Evolutionary conservation across 2,329 filamentous ascomycete genomes (phyloP).

Genomic region (Penicillium glabrum): DNA sequence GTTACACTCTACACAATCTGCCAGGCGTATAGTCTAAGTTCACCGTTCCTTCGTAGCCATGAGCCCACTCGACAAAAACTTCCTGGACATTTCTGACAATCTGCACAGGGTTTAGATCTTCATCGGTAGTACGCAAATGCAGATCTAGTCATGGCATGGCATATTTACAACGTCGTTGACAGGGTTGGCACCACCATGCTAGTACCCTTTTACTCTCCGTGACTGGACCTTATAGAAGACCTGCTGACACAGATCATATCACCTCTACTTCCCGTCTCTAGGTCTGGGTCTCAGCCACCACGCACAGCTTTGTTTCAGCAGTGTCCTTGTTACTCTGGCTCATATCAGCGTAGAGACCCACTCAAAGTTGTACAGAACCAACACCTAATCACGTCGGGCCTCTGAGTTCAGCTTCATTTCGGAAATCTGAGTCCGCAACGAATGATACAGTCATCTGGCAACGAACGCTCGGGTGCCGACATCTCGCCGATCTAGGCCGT

Average conservation of each 20-base stretch:
- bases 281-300: neutral
- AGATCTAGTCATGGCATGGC: slow-evolving; percentile 16
- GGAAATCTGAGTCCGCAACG: slow-evolving; percentile 18
- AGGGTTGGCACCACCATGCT: neutral
- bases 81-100: neutral
- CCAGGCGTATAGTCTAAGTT: too few relatives aligned
- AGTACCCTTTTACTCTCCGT: slow-evolving; percentile 8
- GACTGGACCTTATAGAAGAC: neutral
- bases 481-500: neutral
- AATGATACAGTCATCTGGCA: slow-evolving; percentile 20
- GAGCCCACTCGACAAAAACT: slow-evolving; percentile 3
- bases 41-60: neutral
- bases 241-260: slow-evolving; percentile 14
- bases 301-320: neutral
- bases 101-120: neutral
- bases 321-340: neutral
- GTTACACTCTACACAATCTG: neutral
- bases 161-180: neutral
- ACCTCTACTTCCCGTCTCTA: neutral
- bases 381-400: slow-evolving; percentile 1
- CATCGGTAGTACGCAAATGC: slow-evolving; percentile 14
- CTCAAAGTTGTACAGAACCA: slow-evolving; percentile 17
- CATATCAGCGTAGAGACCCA: neutral
- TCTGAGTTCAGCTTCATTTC: slow-evolving; percentile 13
- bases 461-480: neutral